Base-by-base conservation (phyloP, 1,139 yeast genomes). In the Candida tetrigidarum region DNA sequence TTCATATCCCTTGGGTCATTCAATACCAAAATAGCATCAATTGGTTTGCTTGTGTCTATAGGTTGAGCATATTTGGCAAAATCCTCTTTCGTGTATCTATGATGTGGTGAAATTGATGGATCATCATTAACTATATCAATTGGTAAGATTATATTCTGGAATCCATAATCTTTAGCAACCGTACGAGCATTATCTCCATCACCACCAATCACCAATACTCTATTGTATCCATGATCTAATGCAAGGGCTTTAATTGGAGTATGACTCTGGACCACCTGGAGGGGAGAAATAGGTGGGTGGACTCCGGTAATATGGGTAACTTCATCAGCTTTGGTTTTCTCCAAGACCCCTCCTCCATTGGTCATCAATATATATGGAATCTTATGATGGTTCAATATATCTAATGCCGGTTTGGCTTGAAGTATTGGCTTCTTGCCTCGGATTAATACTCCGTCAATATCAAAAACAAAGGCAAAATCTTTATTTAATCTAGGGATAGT, bases 1-100 rank as follows among this genome's bases (percentile, higher is more conserved):
- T 90, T 92, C 84, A 91, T 78, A 60, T 93, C 98, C 46, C 96
- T 74, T 2, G 98, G 90, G 63, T 93, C 99, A 62, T 89, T 90
- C 65, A 92, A 91, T 36, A 91, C 92, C 51, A 93, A 68, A 1
- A 93, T 74, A 0, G 95, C 95, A 53, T 90, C 96, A 50, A 91
- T 75, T 11, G 81, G 81, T 42, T 70, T 69, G 5, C 55, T 34
- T 14, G 62, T 47, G 48, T 68, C 64, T 6, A 62, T 49, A 26
- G 57, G 58, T 26, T 59, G 44, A 0, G 86, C 81, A 63, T 72
- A 76, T 22, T 67, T 55, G 12, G 64, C 61, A 11, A 86, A 57
- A 47, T 86, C 84, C 5, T 71, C 71, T 3, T 54, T 47, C 0
- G 78, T 65, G 59, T 67, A 81, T 50, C 79, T 70, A 54, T 86